Base-by-base conservation (phyloP, 805 yeast species). In the Schizosaccharomyces lindneri region DNA sequence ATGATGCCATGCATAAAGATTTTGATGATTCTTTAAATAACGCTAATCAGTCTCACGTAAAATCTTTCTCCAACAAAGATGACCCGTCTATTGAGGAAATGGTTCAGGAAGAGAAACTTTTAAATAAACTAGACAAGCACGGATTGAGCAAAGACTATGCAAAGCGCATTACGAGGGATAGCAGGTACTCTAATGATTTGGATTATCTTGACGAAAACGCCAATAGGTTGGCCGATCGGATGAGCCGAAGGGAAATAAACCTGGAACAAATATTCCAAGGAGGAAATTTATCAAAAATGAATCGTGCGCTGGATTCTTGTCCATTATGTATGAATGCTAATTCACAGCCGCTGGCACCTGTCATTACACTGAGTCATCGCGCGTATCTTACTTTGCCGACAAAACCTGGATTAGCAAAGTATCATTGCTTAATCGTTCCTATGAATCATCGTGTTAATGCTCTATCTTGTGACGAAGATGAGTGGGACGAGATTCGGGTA, bases 121-220 rank as follows among this genome's bases (percentile, higher is more conserved):
- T 46, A 17, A 46, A 46, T 13, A 59, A 65, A 43, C 63, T 43
- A 24, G 60, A 15, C 29, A 55, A 1, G 24, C 55, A 36, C 63
- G 67, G n/a, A 62, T 64, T 27, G 72, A 68, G 65, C 55, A 63
- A 68, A 65, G 31, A 64, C 63, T 66, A 72, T 2, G 71, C 74
- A 2, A 69, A 69, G 27, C 66, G 69, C 41, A 75, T 78, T 39
- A 68, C 72, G 4, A 68, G 69, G 32, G 77, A 76, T 62, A 70
- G 68, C 43, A 69, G 66, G 19, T 77, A 68, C 64, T 68, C 69
- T 19, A 67, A 69, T n/a, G 78, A 75, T 61, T 32, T 73, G 55
- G 80, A 77, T 51, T 71, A 73, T 55, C 73, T 75, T 60, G 78
- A 75, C 61, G 79, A 76, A 5, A 70, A 71, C 55, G 74, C 78